Base-by-base conservation (phyloP, 441 rosid genomes). In the Jatropha multifida region DNA sequence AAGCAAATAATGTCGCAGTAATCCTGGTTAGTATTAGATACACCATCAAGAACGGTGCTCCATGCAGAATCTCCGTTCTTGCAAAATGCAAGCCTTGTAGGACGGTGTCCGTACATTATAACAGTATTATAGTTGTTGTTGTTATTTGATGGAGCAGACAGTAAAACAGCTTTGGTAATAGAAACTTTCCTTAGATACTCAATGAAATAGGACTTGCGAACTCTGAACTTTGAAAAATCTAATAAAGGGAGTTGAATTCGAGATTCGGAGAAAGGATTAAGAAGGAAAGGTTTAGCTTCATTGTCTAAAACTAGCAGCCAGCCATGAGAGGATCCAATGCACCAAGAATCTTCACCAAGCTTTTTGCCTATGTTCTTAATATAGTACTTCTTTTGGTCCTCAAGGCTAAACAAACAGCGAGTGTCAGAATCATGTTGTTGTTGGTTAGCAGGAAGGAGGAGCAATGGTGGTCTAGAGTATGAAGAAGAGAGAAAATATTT, bases 301-400 rank as follows among this genome's bases (percentile, higher is more conserved):
- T 71, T 10, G 17, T 75, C 69, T 64, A 55, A 55, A 51, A 70
- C 52, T 32, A 74, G 38, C 15, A 79, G n/a, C 82, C 82, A 79
- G 7, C 82, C 79, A 59, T 79, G 70, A 4, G 81, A 79, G 4
- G 82, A 79, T 10, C 82, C 82, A 59, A 75, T 41, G 56, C 79
- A 79, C 17, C 65, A 44, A 42, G 54, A 18, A 68, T 54, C 41
- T 26, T 68, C 26, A 49, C 26, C 9, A 26, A 67, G 14, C 40
- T 23, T 18, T 0, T 2, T 27, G 2, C 49, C 18, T 20, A 48
- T 48, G 4, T 46, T 44, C 54, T 48, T 49, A 0, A 68, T 15
- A 12, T 6, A 5, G 12, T 44, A 44, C 5, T 44, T 6, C 9
- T 68, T 68, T 18, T 68, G 14, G 41, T 68, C 71, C 13, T 68